phyloP scores from a whole-genome alignment of 73 alveolate genomes.

The Paramecium octaurelia region DNA sequence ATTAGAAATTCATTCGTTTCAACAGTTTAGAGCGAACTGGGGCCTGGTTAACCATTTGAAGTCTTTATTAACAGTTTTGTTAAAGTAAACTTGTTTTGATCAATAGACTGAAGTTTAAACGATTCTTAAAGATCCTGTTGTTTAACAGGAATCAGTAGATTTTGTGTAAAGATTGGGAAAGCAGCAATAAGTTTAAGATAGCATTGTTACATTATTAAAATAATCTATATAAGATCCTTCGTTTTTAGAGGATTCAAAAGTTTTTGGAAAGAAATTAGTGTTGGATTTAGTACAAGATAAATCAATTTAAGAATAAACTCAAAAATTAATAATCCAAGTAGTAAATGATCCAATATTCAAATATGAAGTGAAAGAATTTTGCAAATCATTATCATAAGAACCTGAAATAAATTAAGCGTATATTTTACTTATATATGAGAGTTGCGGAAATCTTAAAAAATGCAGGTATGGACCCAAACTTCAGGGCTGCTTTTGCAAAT shows the following conservation, averaged over 20 bases:
- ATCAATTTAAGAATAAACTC: neutral
- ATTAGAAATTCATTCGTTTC: neutral
- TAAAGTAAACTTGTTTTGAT: neutral
- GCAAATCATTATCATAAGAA: neutral
- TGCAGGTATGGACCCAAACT: neutral
- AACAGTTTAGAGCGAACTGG: neutral
- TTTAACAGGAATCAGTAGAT: conserved; percentile 29
- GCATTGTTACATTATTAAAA: neutral
- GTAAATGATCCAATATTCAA: conserved; percentile 32
- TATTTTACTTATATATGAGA: neutral
- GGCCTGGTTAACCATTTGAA: conserved; percentile 12
- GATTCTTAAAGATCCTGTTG: neutral
- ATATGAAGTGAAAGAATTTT: conserved; percentile 35
- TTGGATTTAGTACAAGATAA: conserved; percentile 9
- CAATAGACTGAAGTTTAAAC: conserved; percentile 33
- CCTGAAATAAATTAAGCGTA: conserved; percentile 23
- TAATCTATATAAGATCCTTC: neutral
- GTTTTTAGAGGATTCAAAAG: conserved; percentile 41
- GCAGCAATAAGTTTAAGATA: neutral
- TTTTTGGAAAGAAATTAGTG: conserved; percentile 26
- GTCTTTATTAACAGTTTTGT: neutral
- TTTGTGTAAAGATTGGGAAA: conserved; percentile 38
- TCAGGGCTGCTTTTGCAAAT: conserved; percentile 25
- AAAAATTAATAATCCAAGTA: neutral
- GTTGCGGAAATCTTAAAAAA: conserved; percentile 10